Base-by-base conservation (phyloP, 73 alveolate genomes). In the Paramecium octaurelia region DNA sequence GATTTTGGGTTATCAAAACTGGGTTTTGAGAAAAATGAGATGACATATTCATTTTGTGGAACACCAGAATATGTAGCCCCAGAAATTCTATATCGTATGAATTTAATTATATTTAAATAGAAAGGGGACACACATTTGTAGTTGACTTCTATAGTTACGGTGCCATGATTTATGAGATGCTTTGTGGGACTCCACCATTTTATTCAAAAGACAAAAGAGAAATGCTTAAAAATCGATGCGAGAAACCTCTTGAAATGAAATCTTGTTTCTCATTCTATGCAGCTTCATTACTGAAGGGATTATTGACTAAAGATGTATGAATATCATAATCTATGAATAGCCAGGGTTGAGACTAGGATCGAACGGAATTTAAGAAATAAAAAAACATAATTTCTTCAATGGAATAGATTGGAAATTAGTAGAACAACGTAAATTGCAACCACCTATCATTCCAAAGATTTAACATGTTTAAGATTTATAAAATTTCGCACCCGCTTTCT, bases 371-470 rank as follows among this genome's bases (percentile, higher is more conserved):
- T 43, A 68, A 20, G 92, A 85, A 34, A 64, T 92, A 20, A 92
- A 92, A 85, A 92, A 54, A n/a, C 95, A 92, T 92, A 85, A 85
- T 8, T 92, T 87, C 50, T 88, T 92, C 64, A 73, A 83, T 11
- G 83, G 68, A 18, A 76, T 92, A 18, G 84, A 92, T 58, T 92
- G 95, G 95, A 88, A 68, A 69, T 71, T 29, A 59, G 21, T 95
- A 38, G 85, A 92, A 16, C 84, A 86, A 44, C 94, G 94, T 77
- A 93, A 86, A 93, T 77, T 95, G 20, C 68, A 77, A 77, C 98
- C 99, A 6, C 97, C 97, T 16, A 95, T 97, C 92, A 46, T 93
- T 20, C 99, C 99, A 23, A 77, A 93, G 18, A 57, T 96, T 12
- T 48, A 48, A 48, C 60, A 48, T 6, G 8, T 16, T 48, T 14